Conservation (phyloP, 2,329 filamentous ascomycete species). For the Fonsecaea monophora region DNA sequence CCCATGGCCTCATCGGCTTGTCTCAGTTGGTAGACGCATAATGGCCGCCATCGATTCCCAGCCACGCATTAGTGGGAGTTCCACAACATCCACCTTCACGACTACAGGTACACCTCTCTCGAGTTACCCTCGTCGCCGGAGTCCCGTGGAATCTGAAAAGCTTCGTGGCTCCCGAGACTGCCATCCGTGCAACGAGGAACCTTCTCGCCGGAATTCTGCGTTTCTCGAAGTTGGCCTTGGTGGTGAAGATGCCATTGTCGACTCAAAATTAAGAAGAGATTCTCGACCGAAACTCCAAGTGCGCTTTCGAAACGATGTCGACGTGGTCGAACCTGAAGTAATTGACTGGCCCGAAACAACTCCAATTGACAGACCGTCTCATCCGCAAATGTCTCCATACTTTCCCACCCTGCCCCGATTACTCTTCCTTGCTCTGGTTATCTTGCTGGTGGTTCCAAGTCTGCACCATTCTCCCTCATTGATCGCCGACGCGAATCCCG, state of each 20-base stretch:
- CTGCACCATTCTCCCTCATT: constrained; percentile 33
- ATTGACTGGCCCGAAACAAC: constrained; percentile 16
- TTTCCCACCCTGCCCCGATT: constrained; percentile 34
- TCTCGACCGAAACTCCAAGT: constrained; percentile 34
- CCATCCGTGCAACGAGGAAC: constrained; percentile 23
- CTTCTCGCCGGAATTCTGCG: constrained; percentile 32
- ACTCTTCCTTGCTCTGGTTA: constrained; percentile 33
- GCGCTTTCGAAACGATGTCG: constrained; percentile 36
- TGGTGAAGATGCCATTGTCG: constrained; percentile 35
- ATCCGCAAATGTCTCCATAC: constrained; percentile 26
- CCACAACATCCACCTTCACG: constrained; percentile 22
- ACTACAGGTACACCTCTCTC: neutral
- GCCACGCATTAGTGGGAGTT: constrained; percentile 3
- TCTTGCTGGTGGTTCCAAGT: constrained; percentile 36
- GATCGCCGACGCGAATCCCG: constrained; percentile 32
- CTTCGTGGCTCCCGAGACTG: constrained; percentile 14
- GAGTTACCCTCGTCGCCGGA: constrained; percentile 20
- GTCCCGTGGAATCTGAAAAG: constrained; percentile 19
- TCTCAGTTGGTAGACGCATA: constrained; percentile 29
- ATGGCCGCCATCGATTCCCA: constrained; percentile 22
- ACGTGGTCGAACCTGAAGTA: constrained; percentile 31
- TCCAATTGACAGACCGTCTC: constrained; percentile 1
- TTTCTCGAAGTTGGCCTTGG: constrained; percentile 40
- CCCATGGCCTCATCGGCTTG: constrained; percentile 23
- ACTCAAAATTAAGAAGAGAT: constrained; percentile 34